Conservation (phyloP, 2,329 filamentous ascomycete species). For the Colletotrichum camelliae region DNA sequence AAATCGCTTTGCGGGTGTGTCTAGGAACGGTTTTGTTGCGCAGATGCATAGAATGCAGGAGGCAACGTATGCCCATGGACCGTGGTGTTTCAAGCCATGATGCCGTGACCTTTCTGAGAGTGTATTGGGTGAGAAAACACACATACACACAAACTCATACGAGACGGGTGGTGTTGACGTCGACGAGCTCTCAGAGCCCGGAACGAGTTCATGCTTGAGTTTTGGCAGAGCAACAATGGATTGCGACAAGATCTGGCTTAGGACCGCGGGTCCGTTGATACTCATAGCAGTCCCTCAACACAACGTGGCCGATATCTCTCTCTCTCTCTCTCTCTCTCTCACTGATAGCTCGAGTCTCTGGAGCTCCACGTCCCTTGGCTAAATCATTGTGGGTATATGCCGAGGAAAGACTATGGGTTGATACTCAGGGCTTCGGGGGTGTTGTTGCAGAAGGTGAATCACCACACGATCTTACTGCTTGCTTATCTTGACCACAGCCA, state of each 20-base stretch:
- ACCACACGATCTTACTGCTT: background rate
- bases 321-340: too few relatives aligned
- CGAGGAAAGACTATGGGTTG: too few relatives aligned
- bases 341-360: too few relatives aligned
- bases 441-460: background rate
- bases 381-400: too few relatives aligned
- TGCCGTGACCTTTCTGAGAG: rapidly evolving
- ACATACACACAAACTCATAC: background rate
- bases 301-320: too few relatives aligned
- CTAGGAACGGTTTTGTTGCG: background rate
- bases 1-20: background rate
- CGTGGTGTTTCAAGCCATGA: rapidly evolving
- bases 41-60: background rate
- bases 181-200: background rate
- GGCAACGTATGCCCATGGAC: background rate
- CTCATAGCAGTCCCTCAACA: too few relatives aligned
- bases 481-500: background rate
- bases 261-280: too few relatives aligned
- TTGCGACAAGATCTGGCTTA: too few relatives aligned
- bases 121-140: background rate
- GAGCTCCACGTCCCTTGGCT: too few relatives aligned
- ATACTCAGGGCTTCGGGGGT: background rate
- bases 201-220: rapidly evolving
- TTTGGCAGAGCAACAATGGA: background rate
- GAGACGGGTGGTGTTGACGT: rapidly evolving